A percentile compares a stretch with the other conserved stretches of the same genome.
Conservation (phyloP, 2,329 filamentous ascomycete species). For the Trichophyton benhamiae region DNA sequence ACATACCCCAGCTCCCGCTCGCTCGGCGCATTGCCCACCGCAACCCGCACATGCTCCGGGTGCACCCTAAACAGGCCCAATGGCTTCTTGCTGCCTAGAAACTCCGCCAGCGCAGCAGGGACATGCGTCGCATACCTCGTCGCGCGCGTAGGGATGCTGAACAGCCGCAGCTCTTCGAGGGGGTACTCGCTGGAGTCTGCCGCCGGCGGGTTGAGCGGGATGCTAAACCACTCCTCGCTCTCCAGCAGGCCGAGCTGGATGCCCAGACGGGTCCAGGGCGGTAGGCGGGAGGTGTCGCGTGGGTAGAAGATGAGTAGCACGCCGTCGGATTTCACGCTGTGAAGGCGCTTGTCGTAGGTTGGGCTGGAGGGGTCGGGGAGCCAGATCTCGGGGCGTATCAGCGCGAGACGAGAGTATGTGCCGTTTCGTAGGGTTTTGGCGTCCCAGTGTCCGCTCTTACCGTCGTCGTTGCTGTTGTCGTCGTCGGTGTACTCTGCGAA, state of each 20-base stretch:
- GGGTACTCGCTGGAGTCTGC: constrained; percentile 33
- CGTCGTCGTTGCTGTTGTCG: constrained; percentile 18
- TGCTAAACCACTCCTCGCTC: constrained; percentile 35
- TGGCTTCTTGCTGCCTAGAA: constrained; percentile 36
- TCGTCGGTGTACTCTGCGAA: constrained; percentile 50
- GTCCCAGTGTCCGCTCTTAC: constrained; percentile 30
- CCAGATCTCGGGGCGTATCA: constrained; percentile 53
- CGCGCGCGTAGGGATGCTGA: constrained; percentile 41
- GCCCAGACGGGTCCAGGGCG: constrained; percentile 15
- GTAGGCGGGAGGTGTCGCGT: constrained; percentile 12
- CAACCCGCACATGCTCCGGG: constrained; percentile 28
- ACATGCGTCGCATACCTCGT: constrained; percentile 30
- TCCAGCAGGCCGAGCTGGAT: constrained; percentile 22
- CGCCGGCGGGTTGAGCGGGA: constrained; percentile 41
- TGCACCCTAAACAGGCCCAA: constrained; percentile 45
- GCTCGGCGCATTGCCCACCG: constrained; percentile 44
- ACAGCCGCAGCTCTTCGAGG: constrained; percentile 39
- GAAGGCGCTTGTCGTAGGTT: constrained; percentile 32
- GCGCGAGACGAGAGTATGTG: constrained; percentile 51
- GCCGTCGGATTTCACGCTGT: constrained; percentile 41
- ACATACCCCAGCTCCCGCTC: constrained; percentile 42
- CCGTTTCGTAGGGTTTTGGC: constrained; percentile 34
- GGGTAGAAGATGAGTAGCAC: constrained; percentile 42
- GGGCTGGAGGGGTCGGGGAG: constrained; percentile 38
- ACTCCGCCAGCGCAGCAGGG: constrained; percentile 38